These are phyloP conservation scores for Chimonanthus salicifolius DNA, from an alignment of 164 flowering plant species.

Conservation along the genomic window DNA sequence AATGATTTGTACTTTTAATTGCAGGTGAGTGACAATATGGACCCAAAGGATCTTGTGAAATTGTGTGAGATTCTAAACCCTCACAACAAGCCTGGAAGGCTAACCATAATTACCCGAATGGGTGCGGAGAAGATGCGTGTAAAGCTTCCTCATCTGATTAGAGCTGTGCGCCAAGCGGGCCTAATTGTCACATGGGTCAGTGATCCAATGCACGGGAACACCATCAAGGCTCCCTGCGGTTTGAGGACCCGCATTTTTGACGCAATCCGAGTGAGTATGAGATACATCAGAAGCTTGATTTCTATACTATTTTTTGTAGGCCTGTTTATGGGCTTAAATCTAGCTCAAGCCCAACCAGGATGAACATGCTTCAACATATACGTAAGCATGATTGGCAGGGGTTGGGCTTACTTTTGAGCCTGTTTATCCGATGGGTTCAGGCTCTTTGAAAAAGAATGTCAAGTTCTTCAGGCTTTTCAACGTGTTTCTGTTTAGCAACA, in stretches of 20 bases:
- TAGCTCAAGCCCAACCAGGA: too few species aligned
- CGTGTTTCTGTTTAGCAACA: too few species aligned
- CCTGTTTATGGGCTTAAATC: too few species aligned
- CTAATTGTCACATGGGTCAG: constrained; percentile 51
- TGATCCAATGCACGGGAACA: constrained; percentile 51
- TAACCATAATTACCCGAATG: constrained; percentile 43
- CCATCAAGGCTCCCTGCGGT: constrained; percentile 50
- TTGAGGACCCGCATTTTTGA: constrained; percentile 61
- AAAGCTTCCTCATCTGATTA: constrained; percentile 42
- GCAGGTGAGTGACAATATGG: constrained; percentile 51
- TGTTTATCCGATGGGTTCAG: too few species aligned
- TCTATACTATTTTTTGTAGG: background rate
- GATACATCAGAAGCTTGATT: background rate
- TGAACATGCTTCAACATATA: background rate
- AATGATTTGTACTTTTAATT: background rate
- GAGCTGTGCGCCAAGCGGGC: constrained; percentile 44
- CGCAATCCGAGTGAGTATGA: constrained; percentile 35
- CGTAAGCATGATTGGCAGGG: background rate
- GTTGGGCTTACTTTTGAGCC: too few species aligned
- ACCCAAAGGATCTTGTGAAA: constrained; percentile 38
- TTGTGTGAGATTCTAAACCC: constrained; percentile 45
- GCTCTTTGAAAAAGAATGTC: too few species aligned
- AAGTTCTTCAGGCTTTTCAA: too few species aligned
- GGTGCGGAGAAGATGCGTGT: constrained; percentile 47
- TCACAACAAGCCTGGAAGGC: constrained; percentile 38